A percentile compares a stretch with the other conserved stretches of the same genome.
Evolutionary conservation across 768 basidiomycete genomes (phyloP).

Genomic region (Suillus discolor): DNA sequence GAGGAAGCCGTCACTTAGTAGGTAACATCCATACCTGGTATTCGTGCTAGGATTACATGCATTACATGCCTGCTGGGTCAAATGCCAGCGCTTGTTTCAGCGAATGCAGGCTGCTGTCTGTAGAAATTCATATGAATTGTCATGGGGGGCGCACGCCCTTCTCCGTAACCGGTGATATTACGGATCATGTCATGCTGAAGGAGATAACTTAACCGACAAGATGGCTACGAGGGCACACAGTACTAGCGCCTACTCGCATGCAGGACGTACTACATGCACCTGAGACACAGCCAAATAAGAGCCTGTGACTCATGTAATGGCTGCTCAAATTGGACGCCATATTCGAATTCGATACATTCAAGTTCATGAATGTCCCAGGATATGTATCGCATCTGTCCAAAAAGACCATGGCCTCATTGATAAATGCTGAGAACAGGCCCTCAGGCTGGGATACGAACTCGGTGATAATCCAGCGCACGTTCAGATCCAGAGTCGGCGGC

Average conservation of each 20-base stretch:
- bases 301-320: no score
- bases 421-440: conserved; percentile 52
- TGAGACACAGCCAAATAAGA: no score
- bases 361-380: no score
- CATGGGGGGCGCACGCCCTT: conserved; percentile 50
- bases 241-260: no score
- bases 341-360: no score
- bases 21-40: conserved; percentile 37
- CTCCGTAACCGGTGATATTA: conserved; percentile 72
- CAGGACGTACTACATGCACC: conserved; percentile 34
- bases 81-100: conserved; percentile 34
- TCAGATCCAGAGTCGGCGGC: conserved; percentile 26
- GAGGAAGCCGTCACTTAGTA: neutral
- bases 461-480: conserved; percentile 65
- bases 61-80: conserved; percentile 46
- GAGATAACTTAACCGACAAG: conserved; percentile 47
- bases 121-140: conserved; percentile 64
- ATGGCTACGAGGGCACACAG: conserved; percentile 2
- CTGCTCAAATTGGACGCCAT: no score
- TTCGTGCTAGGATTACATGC: conserved; percentile 53
- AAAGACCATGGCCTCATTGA: conserved; percentile 59
- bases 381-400: no score
- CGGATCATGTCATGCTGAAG: conserved; percentile 65
- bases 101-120: conserved; percentile 50
- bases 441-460: conserved; percentile 78